Conservation (phyloP, 169 alveolate genomes). For the Eimeria sp. region DNA sequence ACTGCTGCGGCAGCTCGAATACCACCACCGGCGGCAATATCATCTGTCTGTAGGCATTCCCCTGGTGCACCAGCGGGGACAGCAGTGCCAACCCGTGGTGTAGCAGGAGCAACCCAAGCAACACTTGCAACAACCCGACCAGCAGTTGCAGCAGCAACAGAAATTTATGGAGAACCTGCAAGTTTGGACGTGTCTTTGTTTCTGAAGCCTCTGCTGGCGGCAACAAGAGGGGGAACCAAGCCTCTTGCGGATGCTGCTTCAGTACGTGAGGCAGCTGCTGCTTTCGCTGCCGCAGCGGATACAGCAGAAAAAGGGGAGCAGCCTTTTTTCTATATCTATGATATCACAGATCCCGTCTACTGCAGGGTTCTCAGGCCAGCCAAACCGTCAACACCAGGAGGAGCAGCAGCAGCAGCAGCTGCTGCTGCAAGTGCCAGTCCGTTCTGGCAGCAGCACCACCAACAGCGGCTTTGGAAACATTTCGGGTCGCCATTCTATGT, state of each 20-base stretch:
- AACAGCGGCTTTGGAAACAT: no score
- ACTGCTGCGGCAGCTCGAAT: not conserved
- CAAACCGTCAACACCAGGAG: constrained; percentile 26
- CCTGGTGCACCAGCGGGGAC: not conserved
- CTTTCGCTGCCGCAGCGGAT: not conserved
- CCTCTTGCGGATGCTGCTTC: not conserved
- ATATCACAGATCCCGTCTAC: not conserved
- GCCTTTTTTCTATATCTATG: not conserved
- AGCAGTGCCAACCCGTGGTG: not conserved
- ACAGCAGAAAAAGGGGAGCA: not conserved
- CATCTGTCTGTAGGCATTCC: not conserved
- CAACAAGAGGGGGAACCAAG: not conserved
- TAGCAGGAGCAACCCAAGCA: constrained; percentile 6
- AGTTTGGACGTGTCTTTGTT: not conserved
- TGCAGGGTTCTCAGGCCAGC: constrained; percentile 3
- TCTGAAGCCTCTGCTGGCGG: constrained; percentile 6
- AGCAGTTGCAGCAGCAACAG: no score
- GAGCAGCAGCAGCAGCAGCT: constrained; percentile 26
- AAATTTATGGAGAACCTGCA: not conserved
- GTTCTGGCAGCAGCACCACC: not conserved
- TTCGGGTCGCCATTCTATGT: constrained; percentile 23
- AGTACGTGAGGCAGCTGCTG: constrained; percentile 32
- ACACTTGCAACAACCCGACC: not conserved
- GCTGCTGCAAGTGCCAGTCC: constrained; percentile 4
- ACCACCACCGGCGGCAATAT: not conserved